Base-by-base conservation (phyloP, 2,329 filamentous ascomycete genomes). In the Claviceps fusiformis region DNA sequence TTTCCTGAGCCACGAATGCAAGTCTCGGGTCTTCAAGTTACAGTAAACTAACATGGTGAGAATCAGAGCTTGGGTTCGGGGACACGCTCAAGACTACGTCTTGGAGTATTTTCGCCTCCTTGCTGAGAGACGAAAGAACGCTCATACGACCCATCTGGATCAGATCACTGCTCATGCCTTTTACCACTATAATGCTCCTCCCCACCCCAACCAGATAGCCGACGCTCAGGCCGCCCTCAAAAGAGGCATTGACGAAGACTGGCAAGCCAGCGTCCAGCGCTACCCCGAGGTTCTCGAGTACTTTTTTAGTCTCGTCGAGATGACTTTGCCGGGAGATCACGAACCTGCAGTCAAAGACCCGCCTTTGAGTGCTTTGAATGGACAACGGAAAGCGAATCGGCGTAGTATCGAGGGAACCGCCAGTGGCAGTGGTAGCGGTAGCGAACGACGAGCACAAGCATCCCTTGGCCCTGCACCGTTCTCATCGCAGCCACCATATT, bases 251-350 rank as follows among this genome's bases (percentile, higher is more conserved):
- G 86, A 90, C 62, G 83, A 87, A 58, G 87, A 90, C 70, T 92
- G 87, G 87, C 80, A 84, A 62, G 76, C 80, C 35, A 85, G 83
- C 50, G 86, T 90, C 44, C 80, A 88, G 62, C 78, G 83, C 54
- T 92, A 91, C 62, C 87, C 87, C 5, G 85, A 90, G 65, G 83
- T 91, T n/a, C 73, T 92, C 54, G 84, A 89, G 68, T 89, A 91
- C 69, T 91, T 86, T 65, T 91, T 85, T 69, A 76, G 80, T 57
- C 73, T 90, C 43, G 83, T 90, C 41, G 79, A 83, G 54, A 67
- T 89, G 56, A 78, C 74, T 27, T 69, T 88, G 5, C 86, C 87
- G 0, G 70, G 71, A 45, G 83, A 89, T 56, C 74, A 81, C 54
- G 81, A 84, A 45, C 68, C 75, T 2, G 70, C 71, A 17, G 79